Conservation (phyloP, 257 asterid species). For the Vinca minor region DNA sequence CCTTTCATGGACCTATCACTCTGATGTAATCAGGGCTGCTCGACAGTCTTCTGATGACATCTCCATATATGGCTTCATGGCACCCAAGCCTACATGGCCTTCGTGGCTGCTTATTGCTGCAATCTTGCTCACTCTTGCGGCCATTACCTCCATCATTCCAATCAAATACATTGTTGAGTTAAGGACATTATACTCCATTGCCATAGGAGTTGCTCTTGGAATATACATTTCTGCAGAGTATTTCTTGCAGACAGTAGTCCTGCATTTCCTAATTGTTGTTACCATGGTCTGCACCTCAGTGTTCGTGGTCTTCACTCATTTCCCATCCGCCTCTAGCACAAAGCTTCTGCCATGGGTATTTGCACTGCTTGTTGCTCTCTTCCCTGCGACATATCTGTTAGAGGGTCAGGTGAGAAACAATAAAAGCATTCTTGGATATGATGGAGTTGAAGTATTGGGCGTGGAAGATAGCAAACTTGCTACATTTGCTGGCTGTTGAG, state of each 20-base stretch:
- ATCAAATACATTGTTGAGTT: slow-evolving; percentile 77
- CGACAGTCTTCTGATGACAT: slow-evolving; percentile 88
- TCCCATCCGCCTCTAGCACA: slow-evolving; percentile 96
- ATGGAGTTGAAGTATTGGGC: slow-evolving; percentile 39
- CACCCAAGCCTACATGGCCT: slow-evolving; percentile 89
- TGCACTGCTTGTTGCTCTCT: slow-evolving; percentile 93
- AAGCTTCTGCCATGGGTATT: slow-evolving; percentile 94
- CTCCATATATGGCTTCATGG: slow-evolving; percentile 88
- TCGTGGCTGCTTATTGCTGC: slow-evolving; percentile 92
- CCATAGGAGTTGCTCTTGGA: slow-evolving; percentile 85
- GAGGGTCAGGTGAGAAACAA: slow-evolving; percentile 89
- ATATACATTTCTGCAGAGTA: slow-evolving; percentile 85
- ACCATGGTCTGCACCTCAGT: slow-evolving; percentile 87
- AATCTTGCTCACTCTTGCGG: slow-evolving; percentile 83
- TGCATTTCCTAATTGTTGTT: slow-evolving; percentile 75
- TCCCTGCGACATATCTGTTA: slow-evolving; percentile 86
- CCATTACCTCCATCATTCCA: slow-evolving; percentile 84
- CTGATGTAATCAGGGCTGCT: slow-evolving; percentile 69
- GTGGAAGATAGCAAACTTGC: slow-evolving; percentile 79
- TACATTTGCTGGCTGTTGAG: slow-evolving; percentile 71
- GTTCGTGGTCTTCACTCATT: slow-evolving; percentile 87
- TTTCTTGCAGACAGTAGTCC: slow-evolving; percentile 78
- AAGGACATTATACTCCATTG: slow-evolving; percentile 68
- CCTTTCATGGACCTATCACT: slow-evolving; percentile 68
- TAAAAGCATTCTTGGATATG: slow-evolving; percentile 47